A percentile compares a stretch with the other conserved stretches of the same genome.
Conservation (phyloP, 305 asterid species). For the Ruellia speciosa region DNA sequence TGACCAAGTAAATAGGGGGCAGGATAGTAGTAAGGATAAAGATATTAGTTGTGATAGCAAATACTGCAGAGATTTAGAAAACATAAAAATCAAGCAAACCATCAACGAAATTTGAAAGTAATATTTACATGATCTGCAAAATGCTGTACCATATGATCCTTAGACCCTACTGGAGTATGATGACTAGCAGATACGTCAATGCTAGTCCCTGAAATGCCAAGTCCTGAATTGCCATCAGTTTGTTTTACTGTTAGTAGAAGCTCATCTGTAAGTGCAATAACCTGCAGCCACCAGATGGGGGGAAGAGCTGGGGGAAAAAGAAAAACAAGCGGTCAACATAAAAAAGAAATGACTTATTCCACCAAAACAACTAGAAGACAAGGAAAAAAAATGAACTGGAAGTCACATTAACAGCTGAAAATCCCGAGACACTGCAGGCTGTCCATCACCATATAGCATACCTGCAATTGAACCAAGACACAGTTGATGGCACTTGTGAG, state of each 20-base stretch:
- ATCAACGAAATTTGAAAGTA: background rate
- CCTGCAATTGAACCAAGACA: conserved; percentile 94
- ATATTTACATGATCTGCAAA: conserved; percentile 6
- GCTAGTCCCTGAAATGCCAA: conserved; percentile 35
- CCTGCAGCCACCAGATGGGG: conserved; percentile 35
- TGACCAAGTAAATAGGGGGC: too few relatives aligned
- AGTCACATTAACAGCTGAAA: conserved; percentile 78
- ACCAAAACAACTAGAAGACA: conserved; percentile 23
- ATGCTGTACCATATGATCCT: conserved; percentile 39
- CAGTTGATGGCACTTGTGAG: conserved; percentile 74
- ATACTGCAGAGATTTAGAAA: background rate
- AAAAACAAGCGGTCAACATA: conserved; percentile 26
- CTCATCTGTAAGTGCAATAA: conserved; percentile 88
- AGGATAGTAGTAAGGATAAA: too few relatives aligned
- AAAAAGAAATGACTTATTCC: conserved; percentile 9
- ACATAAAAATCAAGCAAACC: background rate
- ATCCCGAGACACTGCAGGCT: conserved; percentile 61
- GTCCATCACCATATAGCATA: conserved; percentile 86
- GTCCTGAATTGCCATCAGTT: conserved; percentile 44
- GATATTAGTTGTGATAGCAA: too few relatives aligned
- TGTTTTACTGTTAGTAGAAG: conserved; percentile 77
- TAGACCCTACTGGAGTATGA: conserved; percentile 36
- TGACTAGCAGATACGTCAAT: conserved; percentile 45
- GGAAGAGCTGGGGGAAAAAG: background rate
- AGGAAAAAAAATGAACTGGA: conserved; percentile 46